Evolutionary conservation across 2,329 filamentous ascomycete genomes (phyloP), one percentile per base, ranked within the genome.

Genomic region (Aspergillus sp.): DNA sequence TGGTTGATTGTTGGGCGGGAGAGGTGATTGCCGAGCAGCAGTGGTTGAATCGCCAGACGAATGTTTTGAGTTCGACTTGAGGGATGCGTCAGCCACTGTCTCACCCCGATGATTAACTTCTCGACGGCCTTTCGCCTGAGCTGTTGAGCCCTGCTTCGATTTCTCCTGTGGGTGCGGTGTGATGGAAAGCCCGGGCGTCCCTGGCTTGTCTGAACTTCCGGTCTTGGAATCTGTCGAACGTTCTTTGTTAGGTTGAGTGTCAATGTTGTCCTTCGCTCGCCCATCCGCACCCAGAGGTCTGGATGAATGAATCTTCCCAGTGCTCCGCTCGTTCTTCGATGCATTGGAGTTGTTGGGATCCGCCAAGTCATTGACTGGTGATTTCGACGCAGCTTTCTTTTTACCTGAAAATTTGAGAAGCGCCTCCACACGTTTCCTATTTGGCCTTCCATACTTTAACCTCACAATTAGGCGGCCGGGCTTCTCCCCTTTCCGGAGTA

Each of bases 381-480:
- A 63, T 50, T 59, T 60, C n/a, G 62, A 57, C 11, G 56, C 57
- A 4, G 54, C 24, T 61, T 67, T 73, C 47, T 58, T 67, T 59
- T 73, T 75, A 38, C 66, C 66, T 20, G 69, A 68, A 45, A 77
- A 73, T 58, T 73, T 76, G 17, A 78, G 66, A 16, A 78, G 64
- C 30, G 65, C 72, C 53, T 77, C 73, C 30, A 82, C 72, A n/a
- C 74, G 73, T 49, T 74, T 74, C 40, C 69, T 68, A 60, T 78
- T 77, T 38, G 73, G 64, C 60, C 76, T 80, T 14, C 78, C 76
- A 60, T 81, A 82, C 53, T 74, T 80, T 38, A 82, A 63, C 55
- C 72, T 79, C 22, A 81, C 74, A 42, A 81, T 66, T 33, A 78
- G 67, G 50, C 63, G 68, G 43, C 33, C 36, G 24, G 54, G 44